Conservation (phyloP, 2,329 filamentous ascomycete genomes). For the Penicillium griseofulvum region DNA sequence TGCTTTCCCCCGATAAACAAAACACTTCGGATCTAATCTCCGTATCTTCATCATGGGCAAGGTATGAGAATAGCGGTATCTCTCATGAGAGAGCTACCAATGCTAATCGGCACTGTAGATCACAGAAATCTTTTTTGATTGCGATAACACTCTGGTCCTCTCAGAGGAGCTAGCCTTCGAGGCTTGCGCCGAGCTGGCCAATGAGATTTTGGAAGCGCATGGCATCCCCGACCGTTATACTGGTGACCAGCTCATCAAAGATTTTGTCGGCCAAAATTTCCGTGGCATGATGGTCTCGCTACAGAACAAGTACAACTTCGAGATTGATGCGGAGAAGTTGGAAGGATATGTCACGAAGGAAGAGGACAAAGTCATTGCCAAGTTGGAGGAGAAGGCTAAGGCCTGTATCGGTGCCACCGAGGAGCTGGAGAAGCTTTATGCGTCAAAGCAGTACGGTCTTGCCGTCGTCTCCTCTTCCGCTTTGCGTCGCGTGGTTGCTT, state of each 20-base stretch:
- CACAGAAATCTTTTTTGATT: slow-evolving; percentile 70
- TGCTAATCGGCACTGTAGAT: slow-evolving; percentile 48
- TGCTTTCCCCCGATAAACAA: background rate
- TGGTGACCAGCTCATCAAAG: slow-evolving; percentile 71
- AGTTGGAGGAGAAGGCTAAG: slow-evolving; percentile 65
- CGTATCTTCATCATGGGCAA: slow-evolving; percentile 32
- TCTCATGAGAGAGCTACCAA: slow-evolving; percentile 5
- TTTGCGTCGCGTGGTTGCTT: slow-evolving; percentile 72
- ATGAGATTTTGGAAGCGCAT: slow-evolving; percentile 72
- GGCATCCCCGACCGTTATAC: slow-evolving; percentile 69
- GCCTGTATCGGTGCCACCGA: slow-evolving; percentile 68
- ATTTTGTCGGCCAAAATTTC: slow-evolving; percentile 94
- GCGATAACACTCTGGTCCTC: slow-evolving; percentile 87
- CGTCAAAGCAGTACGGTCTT: slow-evolving; percentile 65
- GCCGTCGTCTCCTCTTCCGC: slow-evolving; percentile 81
- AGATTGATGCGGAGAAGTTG: slow-evolving; percentile 65
- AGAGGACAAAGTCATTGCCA: slow-evolving; percentile 79
- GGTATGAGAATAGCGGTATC: slow-evolving; percentile 23
- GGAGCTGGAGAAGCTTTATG: slow-evolving; percentile 64
- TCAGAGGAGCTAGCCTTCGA: slow-evolving; percentile 90
- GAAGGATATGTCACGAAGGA: slow-evolving; percentile 73
- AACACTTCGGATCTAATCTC: slow-evolving; percentile 2
- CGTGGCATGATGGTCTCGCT: slow-evolving; percentile 82
- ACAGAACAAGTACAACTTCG: slow-evolving; percentile 72
- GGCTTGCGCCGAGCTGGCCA: slow-evolving; percentile 84